Conservation (phyloP, 1,284 basidiomycete species). For the Blastosporella zonata region DNA sequence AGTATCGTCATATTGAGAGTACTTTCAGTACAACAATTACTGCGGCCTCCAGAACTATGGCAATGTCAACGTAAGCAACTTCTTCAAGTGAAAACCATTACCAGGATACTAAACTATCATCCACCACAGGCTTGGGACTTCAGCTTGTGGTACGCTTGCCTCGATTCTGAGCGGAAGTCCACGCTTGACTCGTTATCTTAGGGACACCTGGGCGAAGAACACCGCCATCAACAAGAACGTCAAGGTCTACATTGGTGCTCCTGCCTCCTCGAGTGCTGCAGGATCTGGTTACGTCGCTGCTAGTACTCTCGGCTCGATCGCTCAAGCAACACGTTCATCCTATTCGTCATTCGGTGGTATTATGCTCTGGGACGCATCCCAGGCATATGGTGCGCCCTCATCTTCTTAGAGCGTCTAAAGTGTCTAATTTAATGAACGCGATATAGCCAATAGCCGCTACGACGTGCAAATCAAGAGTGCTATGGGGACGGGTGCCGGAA, state of each 20-base stretch:
- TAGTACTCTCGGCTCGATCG: slow-evolving; percentile 42
- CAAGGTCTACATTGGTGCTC: slow-evolving; percentile 66
- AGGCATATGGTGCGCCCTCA: slow-evolving; percentile 46
- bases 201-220: slow-evolving; percentile 61
- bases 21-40: slow-evolving; percentile 45
- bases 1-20: background rate
- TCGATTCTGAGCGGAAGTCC: background rate
- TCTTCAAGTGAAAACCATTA: background rate
- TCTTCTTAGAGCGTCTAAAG: background rate
- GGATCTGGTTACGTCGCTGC: slow-evolving; percentile 52
- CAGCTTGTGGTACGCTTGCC: slow-evolving; percentile 34
- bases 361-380: slow-evolving; percentile 41
- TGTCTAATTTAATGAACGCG: background rate
- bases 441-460: slow-evolving; percentile 48
- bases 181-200: slow-evolving; percentile 17
- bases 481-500: slow-evolving; percentile 10
- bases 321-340: slow-evolving; percentile 39
- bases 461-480: slow-evolving; percentile 51
- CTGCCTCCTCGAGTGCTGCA: slow-evolving; percentile 47
- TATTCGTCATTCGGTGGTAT: slow-evolving; percentile 68
- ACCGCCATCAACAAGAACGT: slow-evolving; percentile 43
- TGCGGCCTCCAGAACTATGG: slow-evolving; percentile 44
- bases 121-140: slow-evolving; percentile 34
- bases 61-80: slow-evolving; percentile 35
- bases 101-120: background rate